Base-by-base conservation (phyloP, 106 monocot species). In the Alisma plantagoaquatica region DNA sequence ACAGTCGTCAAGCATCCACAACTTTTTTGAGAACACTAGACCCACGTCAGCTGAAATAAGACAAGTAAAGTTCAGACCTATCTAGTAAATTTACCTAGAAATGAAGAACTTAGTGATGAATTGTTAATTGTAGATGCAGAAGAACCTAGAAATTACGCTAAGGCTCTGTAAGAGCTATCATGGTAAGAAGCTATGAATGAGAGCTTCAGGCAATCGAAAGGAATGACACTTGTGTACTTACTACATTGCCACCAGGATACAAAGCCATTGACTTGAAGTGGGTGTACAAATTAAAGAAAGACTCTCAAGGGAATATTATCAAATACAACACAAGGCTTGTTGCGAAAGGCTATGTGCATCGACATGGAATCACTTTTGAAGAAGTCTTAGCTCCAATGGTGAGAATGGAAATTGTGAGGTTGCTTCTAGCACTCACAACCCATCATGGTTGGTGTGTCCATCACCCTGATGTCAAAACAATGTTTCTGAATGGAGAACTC, bases 391-490 rank as follows among this genome's bases (percentile, higher is more conserved):
- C 53, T 17, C 52, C 41, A 0, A 28, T 64, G 16, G 52, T 29
- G 0, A 16, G 61, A 0, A 27, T 61, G 35, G 61, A 61, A n/a
- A 33, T 23, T 11, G 35, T 61, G 3, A 15, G 63, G 41, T 24
- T 53, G n/a, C 19, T 64, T 9, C 20, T 64, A 18, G 32, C 41
- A 25, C 12, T 64, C 3, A 52, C 52, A 26, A 27, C 63, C 16
- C 35, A 35, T n/a, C n/a, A n/a, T n/a, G n/a, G n/a, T n/a, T n/a
- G n/a, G n/a, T n/a, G n/a, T n/a, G n/a, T n/a, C n/a, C n/a, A n/a
- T 49, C 30, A 53, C 53, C 14, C 30, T 15, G 53, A 53, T 19
- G 48, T 61, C 8, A 61, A 61, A n/a, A 18, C 33, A 6, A 33
- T 48, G 23, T 61, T 61, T 23, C 29, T 61, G 10, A 46, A 61